These are phyloP conservation scores for Colletotrichum eremochloae DNA, from an alignment of 2,329 filamentous ascomycete genomes.

Conservation along the genomic window DNA sequence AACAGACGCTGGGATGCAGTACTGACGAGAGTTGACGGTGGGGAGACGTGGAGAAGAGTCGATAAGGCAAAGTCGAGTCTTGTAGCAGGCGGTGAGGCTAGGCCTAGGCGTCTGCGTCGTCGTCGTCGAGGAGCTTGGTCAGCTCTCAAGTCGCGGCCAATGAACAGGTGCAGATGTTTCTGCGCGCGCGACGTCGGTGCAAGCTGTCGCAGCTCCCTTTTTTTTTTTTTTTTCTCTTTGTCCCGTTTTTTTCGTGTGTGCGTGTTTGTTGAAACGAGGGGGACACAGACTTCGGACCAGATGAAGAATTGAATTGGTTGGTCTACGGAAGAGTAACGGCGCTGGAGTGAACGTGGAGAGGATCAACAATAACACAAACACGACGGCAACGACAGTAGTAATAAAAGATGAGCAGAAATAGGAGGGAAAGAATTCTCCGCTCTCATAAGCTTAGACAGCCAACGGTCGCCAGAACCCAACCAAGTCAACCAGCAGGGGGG, in stretches of 20 bases:
- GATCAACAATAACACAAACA: constrained; percentile 1
- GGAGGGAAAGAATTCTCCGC: constrained; percentile 25
- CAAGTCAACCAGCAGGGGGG: constrained; percentile 6
- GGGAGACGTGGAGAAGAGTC: neutral
- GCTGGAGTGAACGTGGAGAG: neutral
- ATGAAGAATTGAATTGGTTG: constrained; percentile 4
- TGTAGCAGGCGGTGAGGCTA: constrained; percentile 7
- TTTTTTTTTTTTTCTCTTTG: neutral
- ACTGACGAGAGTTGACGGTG: neutral
- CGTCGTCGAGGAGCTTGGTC: neutral
- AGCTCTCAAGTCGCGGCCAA: constrained; percentile 13
- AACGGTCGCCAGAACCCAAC: neutral
- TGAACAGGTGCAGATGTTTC: neutral
- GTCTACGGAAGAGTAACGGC: neutral
- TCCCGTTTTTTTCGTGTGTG: neutral
- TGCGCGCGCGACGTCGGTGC: constrained; percentile 9
- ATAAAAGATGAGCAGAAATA: constrained; percentile 3
- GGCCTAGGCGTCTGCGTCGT: constrained; percentile 8
- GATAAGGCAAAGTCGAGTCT: neutral
- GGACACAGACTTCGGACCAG: neutral
- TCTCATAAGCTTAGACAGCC: constrained; percentile 6
- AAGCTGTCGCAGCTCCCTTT: constrained; percentile 18
- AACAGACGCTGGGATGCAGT: constrained; percentile 7
- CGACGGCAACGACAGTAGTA: neutral
- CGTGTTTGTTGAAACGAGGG: neutral